These are phyloP conservation scores for Alternaria gaisen DNA, from an alignment of 2,329 filamentous ascomycete species.

Conservation along the genomic window DNA sequence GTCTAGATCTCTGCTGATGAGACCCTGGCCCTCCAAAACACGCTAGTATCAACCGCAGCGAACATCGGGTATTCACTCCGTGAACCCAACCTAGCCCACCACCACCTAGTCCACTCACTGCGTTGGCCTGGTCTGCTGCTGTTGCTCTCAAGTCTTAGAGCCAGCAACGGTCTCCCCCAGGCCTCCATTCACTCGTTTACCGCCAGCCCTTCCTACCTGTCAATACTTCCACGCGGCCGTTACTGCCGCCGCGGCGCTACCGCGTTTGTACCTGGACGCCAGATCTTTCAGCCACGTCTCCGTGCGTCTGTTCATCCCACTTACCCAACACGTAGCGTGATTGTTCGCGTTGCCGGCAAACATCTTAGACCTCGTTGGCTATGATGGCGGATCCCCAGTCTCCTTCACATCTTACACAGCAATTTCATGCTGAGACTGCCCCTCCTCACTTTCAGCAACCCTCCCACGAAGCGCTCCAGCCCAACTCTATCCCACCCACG, in stretches of 20 bases:
- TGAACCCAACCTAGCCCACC: slow-evolving; percentile 11
- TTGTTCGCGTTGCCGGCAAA: slow-evolving; percentile 21
- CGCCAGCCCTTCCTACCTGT: slow-evolving; percentile 7
- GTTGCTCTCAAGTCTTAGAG: background rate
- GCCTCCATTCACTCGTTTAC: slow-evolving; percentile 8
- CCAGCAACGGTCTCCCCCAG: slow-evolving; percentile 1
- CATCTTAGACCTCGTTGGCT: slow-evolving; percentile 18
- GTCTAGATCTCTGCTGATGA: slow-evolving; percentile 14
- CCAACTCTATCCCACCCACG: slow-evolving; percentile 30
- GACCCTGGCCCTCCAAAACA: slow-evolving; percentile 2
- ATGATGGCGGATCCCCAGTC: slow-evolving; percentile 26
- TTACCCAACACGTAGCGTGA: slow-evolving; percentile 23
- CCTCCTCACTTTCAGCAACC: slow-evolving; percentile 11
- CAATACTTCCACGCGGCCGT: slow-evolving; percentile 24
- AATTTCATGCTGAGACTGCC: slow-evolving; percentile 22
- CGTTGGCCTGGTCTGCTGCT: background rate
- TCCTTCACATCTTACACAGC: slow-evolving; percentile 20
- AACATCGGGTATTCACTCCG: slow-evolving; percentile 16
- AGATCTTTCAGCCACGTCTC: slow-evolving; percentile 39
- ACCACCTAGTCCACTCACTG: background rate
- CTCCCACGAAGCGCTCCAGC: slow-evolving; percentile 3
- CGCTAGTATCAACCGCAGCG: slow-evolving; percentile 17
- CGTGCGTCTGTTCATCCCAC: slow-evolving; percentile 27
- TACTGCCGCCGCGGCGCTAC: slow-evolving; percentile 30
- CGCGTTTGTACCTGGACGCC: slow-evolving; percentile 32